phyloP scores from a whole-genome alignment of 371 early-diverging fungal genomes.

The Zancudomyces culisetae region DNA sequence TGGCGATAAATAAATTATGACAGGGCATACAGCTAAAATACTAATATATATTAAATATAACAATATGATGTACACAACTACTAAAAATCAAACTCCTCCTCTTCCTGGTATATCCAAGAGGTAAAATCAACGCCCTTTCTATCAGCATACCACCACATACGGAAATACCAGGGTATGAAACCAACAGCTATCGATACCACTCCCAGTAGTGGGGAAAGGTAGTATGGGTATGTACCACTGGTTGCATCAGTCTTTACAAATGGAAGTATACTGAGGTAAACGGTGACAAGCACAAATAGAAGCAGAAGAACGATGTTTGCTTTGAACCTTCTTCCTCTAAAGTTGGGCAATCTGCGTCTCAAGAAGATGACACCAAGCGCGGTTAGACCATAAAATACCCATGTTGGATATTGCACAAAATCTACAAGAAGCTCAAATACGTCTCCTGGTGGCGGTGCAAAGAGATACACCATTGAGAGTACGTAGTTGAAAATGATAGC shows the following conservation, averaged over 20 bases:
- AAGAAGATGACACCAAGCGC: conserved; percentile 21
- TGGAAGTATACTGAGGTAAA: conserved; percentile 21
- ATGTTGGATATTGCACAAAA: conserved; percentile 29
- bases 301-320: conserved; percentile 14
- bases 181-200: conserved; percentile 13
- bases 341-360: conserved; percentile 15
- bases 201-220: conserved; percentile 23
- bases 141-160: conserved; percentile 21
- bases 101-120: no score
- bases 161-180: conserved; percentile 19
- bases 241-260: conserved; percentile 14
- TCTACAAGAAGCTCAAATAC: conserved; percentile 29
- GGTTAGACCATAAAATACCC: conserved; percentile 28
- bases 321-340: conserved; percentile 14
- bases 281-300: conserved; percentile 18
- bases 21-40: no score
- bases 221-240: conserved; percentile 18
- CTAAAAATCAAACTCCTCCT: no score
- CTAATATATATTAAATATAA: no score
- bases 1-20: no score
- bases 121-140: conserved; percentile 9
- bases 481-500: conserved; percentile 21
- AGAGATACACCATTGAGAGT: conserved; percentile 22
- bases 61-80: no score
- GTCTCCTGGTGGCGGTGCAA: conserved; percentile 30